Base-by-base conservation (phyloP, 2,329 filamentous ascomycete species). In the Alternaria sp. region DNA sequence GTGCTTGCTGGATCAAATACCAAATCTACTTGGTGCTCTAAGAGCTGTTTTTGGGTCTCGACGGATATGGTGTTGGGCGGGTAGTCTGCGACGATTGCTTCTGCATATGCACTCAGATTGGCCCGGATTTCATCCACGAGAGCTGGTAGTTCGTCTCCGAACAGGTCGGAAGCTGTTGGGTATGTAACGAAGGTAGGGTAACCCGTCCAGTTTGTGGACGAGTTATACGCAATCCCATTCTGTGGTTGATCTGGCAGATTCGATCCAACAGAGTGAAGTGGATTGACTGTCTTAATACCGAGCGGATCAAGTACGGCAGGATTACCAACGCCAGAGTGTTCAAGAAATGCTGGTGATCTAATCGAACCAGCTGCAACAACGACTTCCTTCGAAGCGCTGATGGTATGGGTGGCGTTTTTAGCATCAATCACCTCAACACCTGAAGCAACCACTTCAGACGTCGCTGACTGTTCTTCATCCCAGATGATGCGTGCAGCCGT, bases 21-120 rank as follows among this genome's bases (percentile, higher is more conserved):
- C 10, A 86, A 73, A 51, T 83, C 78, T 60, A 85, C 77, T 69
- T 86, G 83, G 3, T 82, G 71, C 8, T 71, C 70, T 20, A 86
- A 75, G 2, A 85, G 69, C 14, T 70, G 67, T 59, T 83, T 76
- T 30, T 85, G 60, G 14, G 77, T 73, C 14, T 73, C 57, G 5
- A 72, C 64, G 10, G 69, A 69, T 3, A 68, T 73, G 2, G 65
- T 60, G 48, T 70, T 52, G 2, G 55, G 46, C 6, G 65, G 61
- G 14, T 62, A 66, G 46, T 73, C 67, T 18, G 67, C 52, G 25
- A 72, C 52, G 16, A 75, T 73, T 10, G 56, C 50, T 5, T 60
- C 28, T 16, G 77, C 76, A 52, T 77, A 79, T 8, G 54, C 44
- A n/a, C 67, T 62, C 16, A 79, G 64, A 18, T 71, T 73, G 43